These are phyloP conservation scores for Russula abietina DNA, from an alignment of 768 basidiomycete species.

Conservation along the genomic window DNA sequence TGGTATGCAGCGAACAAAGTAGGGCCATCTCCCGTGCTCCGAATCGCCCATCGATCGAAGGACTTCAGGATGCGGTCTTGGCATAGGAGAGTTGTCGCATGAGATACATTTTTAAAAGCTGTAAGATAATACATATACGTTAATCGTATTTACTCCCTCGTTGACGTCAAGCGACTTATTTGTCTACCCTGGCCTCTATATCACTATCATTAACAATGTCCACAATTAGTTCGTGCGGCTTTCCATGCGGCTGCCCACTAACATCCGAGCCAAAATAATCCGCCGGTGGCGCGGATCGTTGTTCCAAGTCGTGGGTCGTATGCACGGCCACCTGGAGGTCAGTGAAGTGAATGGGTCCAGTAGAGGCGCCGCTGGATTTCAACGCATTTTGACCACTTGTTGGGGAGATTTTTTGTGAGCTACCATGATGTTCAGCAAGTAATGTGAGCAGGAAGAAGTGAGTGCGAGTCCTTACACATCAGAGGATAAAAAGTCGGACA, in stretches of 20 bases:
- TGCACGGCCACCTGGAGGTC: slow-evolving; percentile 3
- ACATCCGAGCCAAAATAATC: not conserved
- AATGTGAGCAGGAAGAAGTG: not conserved
- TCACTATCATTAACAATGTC: not conserved
- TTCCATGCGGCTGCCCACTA: not conserved
- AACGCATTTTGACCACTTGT: not conserved
- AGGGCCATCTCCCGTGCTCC: too few species aligned
- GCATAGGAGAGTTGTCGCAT: too few species aligned
- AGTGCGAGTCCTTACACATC: not conserved
- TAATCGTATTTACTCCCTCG: too few species aligned
- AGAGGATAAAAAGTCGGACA: not conserved
- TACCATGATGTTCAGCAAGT: not conserved
- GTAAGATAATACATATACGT: too few species aligned
- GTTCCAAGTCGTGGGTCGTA: slow-evolving; percentile 2
- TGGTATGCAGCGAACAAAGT: too few species aligned
- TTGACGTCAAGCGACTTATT: not conserved
- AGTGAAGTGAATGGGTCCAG: not conserved
- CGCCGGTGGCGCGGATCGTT: not conserved
- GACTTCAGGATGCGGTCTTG: too few species aligned
- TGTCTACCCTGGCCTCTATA: not conserved
- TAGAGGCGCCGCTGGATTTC: not conserved
- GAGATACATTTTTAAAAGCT: too few species aligned
- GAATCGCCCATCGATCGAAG: too few species aligned
- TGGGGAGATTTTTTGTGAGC: not conserved
- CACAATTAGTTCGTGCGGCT: not conserved